phyloP scores from a whole-genome alignment of 257 asterid species.

The Handroanthus guayacan region DNA sequence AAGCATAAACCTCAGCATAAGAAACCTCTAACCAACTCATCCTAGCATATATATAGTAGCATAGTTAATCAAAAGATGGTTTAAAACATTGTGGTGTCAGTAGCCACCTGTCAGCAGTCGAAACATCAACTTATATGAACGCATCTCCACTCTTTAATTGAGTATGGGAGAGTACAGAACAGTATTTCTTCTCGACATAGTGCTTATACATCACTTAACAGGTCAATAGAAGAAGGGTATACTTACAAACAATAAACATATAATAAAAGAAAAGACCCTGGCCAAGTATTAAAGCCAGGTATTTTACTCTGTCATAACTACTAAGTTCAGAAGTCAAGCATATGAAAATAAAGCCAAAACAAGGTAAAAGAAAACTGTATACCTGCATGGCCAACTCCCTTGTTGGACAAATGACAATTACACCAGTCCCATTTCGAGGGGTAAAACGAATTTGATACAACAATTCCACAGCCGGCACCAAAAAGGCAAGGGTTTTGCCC shows the following conservation, averaged over 20 bases:
- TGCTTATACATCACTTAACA: not conserved
- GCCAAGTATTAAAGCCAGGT: not conserved
- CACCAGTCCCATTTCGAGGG: conserved; percentile 93
- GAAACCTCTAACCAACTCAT: not conserved
- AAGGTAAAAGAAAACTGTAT: not conserved
- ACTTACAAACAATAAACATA: not conserved
- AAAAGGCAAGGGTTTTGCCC: conserved; percentile 93
- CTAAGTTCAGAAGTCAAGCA: not conserved
- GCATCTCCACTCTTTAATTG: not conserved
- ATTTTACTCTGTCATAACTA: not conserved
- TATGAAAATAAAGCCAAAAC: conserved; percentile 21
- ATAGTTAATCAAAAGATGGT: not conserved
- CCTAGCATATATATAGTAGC: not conserved
- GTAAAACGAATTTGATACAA: conserved; percentile 57
- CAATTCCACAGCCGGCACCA: conserved; percentile 89
- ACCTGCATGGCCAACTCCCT: conserved; percentile 98
- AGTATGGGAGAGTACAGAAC: not conserved
- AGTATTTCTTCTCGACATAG: not conserved
- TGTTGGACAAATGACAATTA: conserved; percentile 89
- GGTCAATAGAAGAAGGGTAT: conserved; percentile 12
- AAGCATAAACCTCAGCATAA: not conserved
- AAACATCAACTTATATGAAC: not conserved
- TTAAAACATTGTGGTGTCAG: not conserved
- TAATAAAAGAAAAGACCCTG: not conserved
- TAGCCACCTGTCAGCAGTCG: not conserved